These are phyloP conservation scores for Tarenaya hassleriana DNA, from an alignment of 345 rosid species.

Conservation along the genomic window DNA sequence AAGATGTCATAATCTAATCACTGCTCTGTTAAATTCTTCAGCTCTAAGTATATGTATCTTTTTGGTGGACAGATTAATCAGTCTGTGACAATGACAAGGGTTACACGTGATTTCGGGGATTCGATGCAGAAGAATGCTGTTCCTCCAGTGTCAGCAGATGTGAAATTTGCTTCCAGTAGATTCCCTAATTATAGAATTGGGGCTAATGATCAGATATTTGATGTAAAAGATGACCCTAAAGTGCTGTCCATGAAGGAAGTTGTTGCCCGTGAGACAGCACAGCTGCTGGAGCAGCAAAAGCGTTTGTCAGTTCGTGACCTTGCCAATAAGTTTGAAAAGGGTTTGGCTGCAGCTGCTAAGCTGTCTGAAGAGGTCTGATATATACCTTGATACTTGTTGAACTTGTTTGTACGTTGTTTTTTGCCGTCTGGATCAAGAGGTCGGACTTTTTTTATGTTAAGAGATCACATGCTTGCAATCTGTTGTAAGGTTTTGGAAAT, in stretches of 20 bases:
- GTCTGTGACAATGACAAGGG: slow-evolving; percentile 53
- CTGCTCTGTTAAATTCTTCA: slow-evolving; percentile 10
- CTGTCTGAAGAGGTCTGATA: slow-evolving; percentile 76
- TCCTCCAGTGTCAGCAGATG: slow-evolving; percentile 78
- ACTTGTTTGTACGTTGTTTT: not conserved
- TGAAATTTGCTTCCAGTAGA: slow-evolving; percentile 69
- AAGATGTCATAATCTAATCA: slow-evolving; percentile 9
- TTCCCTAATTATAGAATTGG: slow-evolving; percentile 85
- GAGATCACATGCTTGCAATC: not conserved
- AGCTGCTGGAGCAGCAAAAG: slow-evolving; percentile 84
- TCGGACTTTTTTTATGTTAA: not conserved
- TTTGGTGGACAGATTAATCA: slow-evolving; percentile 19
- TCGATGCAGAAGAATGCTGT: slow-evolving; percentile 59
- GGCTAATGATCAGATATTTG: slow-evolving; percentile 63
- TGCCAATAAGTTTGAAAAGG: slow-evolving; percentile 86
- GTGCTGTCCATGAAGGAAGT: slow-evolving; percentile 82
- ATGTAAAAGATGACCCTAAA: slow-evolving; percentile 67
- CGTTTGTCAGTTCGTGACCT: slow-evolving; percentile 97
- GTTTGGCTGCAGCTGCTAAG: slow-evolving; percentile 93
- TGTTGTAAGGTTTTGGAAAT: not conserved
- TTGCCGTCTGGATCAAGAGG: not conserved
- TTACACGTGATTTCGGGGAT: slow-evolving; percentile 56
- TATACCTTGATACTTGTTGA: not conserved
- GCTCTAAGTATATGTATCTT: slow-evolving; percentile 13
- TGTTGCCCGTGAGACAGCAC: slow-evolving; percentile 85